phyloP scores from a whole-genome alignment of 139 green algal species.

The Mesotaenium endlicherianum region DNA sequence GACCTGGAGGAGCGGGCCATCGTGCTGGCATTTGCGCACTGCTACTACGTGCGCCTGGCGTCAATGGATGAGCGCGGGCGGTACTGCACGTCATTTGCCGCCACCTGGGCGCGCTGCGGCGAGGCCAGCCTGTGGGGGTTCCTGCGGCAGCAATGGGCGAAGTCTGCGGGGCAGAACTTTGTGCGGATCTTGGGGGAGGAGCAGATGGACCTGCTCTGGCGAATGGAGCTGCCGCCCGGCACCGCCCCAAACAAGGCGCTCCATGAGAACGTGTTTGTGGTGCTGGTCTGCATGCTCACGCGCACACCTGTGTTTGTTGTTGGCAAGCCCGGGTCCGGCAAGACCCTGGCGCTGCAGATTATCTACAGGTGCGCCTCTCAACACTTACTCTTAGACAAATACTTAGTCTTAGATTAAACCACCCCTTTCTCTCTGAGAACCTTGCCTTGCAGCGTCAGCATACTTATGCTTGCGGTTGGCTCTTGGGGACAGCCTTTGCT shows the following conservation, averaged over 20 bases:
- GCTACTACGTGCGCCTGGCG: slow-evolving; percentile 31
- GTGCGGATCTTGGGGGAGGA: slow-evolving; percentile 26
- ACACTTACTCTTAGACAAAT: slow-evolving; percentile 1
- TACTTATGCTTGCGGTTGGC: no score
- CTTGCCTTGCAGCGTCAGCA: no score
- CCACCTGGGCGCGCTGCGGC: no score
- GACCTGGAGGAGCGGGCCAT: slow-evolving; percentile 24
- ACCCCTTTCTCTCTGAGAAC: no score
- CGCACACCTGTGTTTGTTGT: slow-evolving; percentile 50
- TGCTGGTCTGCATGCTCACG: slow-evolving; percentile 54
- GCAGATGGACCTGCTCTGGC: slow-evolving; percentile 36
- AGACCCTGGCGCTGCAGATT: slow-evolving; percentile 46
- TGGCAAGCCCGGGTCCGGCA: slow-evolving; percentile 51
- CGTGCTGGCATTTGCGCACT: slow-evolving; percentile 33
- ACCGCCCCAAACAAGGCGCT: slow-evolving; percentile 40
- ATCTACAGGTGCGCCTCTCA: slow-evolving; percentile 32
- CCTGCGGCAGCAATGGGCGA: no score
- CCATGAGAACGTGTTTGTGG: slow-evolving; percentile 50
- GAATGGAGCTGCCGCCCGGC: slow-evolving; percentile 47
- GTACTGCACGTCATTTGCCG: no score
- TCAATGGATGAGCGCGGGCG: background rate
- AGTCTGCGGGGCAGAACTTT: background rate
- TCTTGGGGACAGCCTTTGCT: no score
- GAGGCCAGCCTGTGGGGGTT: no score
- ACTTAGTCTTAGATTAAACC: no score